Conservation (phyloP, 306 rosid genomes). For the Medicago ruthenica region DNA sequence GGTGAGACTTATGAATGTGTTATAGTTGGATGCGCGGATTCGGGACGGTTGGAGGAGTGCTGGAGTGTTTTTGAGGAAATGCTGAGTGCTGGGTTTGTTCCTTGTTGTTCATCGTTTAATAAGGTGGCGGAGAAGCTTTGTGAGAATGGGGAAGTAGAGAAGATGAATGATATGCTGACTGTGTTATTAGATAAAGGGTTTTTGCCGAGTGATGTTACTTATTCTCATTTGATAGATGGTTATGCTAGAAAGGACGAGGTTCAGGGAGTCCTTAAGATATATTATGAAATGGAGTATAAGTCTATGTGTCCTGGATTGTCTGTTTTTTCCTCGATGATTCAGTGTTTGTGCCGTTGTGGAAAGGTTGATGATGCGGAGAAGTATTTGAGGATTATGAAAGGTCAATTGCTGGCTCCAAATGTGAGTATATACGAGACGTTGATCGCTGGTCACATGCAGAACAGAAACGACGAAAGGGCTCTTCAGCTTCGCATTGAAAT, state of each 20-base stretch:
- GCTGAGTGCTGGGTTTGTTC: constrained; percentile 63
- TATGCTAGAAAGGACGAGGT: constrained; percentile 52
- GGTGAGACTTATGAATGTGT: constrained; percentile 61
- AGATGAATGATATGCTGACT: constrained; percentile 64
- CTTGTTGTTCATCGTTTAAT: constrained; percentile 68
- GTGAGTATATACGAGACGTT: constrained; percentile 48
- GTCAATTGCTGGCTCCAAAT: constrained; percentile 53
- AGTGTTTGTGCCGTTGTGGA: constrained; percentile 59
- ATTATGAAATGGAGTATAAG: constrained; percentile 73
- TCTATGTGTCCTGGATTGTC: constrained; percentile 60
- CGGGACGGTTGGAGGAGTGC: constrained; percentile 56
- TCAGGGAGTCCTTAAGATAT: constrained; percentile 69
- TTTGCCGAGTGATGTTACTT: constrained; percentile 61
- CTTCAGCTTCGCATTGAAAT: constrained; percentile 52
- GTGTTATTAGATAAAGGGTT: constrained; percentile 69
- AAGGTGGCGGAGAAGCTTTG: constrained; percentile 61
- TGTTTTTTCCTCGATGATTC: constrained; percentile 55
- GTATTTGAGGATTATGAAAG: constrained; percentile 62
- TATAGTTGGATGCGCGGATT: constrained; percentile 62
- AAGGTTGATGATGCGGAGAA: constrained; percentile 74
- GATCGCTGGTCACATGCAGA: constrained; percentile 48
- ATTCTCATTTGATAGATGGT: constrained; percentile 60
- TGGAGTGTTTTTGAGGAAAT: constrained; percentile 57
- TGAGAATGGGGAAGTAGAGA: constrained; percentile 54
- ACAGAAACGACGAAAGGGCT: constrained; percentile 55